Evolutionary conservation across 768 basidiomycete species (phyloP), one percentile per base, ranked within the genome.

Genomic region (Austroboletus eburneus): DNA sequence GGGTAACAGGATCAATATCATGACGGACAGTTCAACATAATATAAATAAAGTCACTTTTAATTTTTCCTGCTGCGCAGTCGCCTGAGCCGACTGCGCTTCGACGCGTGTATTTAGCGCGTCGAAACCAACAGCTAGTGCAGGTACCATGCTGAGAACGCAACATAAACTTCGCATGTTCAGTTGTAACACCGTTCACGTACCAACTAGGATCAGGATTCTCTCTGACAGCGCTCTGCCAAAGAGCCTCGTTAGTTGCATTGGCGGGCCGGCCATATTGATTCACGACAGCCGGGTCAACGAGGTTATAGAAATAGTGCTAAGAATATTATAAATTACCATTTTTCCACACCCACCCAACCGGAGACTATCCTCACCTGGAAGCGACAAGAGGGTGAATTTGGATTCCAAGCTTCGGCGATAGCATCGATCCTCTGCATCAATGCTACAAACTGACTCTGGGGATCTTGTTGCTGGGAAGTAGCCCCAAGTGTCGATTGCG

Each of bases 241-340:
- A 83, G 56, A 9, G 71, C 71, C 36, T 90, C 86, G 39, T 87
- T 83, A 5, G 77, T 76, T 12, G 82, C 81, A 55, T 88, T 88
- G 13, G 72, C 62, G 12, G 91, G 90, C 14, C 86, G 80, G 7
- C 77, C 81, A 51, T 87, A 93, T 42, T 81, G 54, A 22, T 69
- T 72, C 3, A 86, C 79, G 54, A 83, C 74, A 5, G 69, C 70
- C 0, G 87, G 86, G 55, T 86, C 81, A 4, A 91, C 87, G 13
- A 88, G 69, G 56, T 91, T 92, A 63, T 93, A 92, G 55, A 93
- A 93, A 52, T 79, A 80, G 52, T 88, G 78, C 89, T 91, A 45
- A 30, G 17, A 32, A 34, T 35, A 9, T 25, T 25, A 12, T 52
- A 33, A 58, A 42, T 29, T 34, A 7, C 7, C 12, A 16, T 49